Percentiles rank a stretch among this genome's conserved stretches.
Conservation (phyloP, 139 green algal genomes). For the Chlamydomonas incerta region DNA sequence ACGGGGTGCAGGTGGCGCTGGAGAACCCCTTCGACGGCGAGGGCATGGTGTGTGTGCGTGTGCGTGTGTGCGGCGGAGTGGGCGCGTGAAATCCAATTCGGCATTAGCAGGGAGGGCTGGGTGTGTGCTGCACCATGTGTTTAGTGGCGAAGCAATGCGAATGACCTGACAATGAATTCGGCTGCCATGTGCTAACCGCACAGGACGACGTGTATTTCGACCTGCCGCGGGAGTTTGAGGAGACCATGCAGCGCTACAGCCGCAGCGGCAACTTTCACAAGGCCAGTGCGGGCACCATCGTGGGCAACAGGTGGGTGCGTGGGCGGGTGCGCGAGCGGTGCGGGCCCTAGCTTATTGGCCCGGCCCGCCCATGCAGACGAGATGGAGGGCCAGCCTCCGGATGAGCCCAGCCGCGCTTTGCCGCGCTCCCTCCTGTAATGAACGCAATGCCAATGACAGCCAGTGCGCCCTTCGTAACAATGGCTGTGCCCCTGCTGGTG, state of each 20-base stretch:
- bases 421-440: no score
- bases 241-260: not conserved
- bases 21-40: conserved; percentile 45
- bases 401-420: no score
- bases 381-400: not conserved
- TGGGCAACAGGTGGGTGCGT: not conserved
- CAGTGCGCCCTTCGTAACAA: no score
- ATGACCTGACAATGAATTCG: no score
- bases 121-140: not conserved
- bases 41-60: not conserved
- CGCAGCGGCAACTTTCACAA: not conserved
- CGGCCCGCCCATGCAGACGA: not conserved
- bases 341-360: no score
- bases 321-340: no score
- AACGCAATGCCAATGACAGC: no score
- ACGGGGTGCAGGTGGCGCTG: conserved; percentile 9
- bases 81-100: no score
- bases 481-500: no score
- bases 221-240: conserved; percentile 21
- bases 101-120: no score
- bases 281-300: not conserved
- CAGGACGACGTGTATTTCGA: conserved; percentile 36
- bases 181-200: no score
- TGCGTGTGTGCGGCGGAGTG: not conserved
- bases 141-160: no score